Evolutionary conservation across 2,329 filamentous ascomycete genomes (phyloP), one percentile per base, ranked within the genome.

Genomic region (Aureobasidium vineae): DNA sequence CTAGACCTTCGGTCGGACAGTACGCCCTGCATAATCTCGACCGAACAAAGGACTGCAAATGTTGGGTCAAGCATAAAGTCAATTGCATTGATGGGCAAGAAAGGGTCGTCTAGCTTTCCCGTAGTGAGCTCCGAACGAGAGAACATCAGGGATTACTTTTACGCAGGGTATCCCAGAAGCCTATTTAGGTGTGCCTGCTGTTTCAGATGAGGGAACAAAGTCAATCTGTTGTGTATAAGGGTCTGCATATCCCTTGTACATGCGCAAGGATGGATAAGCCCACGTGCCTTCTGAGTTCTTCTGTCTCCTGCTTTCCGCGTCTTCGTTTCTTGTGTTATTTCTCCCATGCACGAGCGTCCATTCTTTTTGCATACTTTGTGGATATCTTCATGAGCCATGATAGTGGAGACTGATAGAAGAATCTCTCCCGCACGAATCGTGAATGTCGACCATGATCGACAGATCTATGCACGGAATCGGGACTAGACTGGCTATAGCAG

Each of bases 371-470:
- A 38, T 38, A 2, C 31, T 23, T 23, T 38, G 19, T 52, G 49
- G 3, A 28, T 50, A 3, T 13, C 19, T 13, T 53, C 10, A 8
- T 15, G 13, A n/a, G 50, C 13, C 43, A 47, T 23, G 43, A 33
- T 10, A 47, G 43, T 47, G 43, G 43, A 47, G 43, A 13, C 13
- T 21, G 23, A 47, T 47, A 47, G 3, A 21, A 21, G 11, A 47
- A 47, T 23, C 13, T 11, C 43, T 23, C 21, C 21, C n/a, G 43
- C 43, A 23, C 21, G 6, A 41, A 59, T 59, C 23, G 26, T 31
- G 13, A 4, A 13, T 26, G 54, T 43, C 54, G 54, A 59, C 45
- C 54, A 15, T n/a, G 54, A 59, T 59, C 54, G 54, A 45, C 54
- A 31, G 31, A 59, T 59, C 40, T 31, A 59, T 59, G 54, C 54